A percentile compares a stretch with the other conserved stretches of the same genome.
Conservation (phyloP, 208 protist species). For the Leishmania mexicana region DNA sequence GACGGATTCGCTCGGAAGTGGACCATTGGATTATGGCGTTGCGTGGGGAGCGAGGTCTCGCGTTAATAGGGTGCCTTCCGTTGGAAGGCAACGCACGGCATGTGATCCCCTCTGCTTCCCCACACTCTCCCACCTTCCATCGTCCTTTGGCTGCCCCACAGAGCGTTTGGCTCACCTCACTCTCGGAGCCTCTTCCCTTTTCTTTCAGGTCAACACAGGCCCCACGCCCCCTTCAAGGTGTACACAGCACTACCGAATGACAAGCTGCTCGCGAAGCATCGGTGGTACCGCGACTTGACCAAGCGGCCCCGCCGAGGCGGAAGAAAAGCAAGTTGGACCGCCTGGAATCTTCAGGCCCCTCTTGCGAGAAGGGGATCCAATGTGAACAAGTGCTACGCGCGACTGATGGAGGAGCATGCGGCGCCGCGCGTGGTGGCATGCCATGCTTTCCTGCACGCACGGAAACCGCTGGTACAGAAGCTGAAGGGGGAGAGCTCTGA, state of each 20-base stretch:
- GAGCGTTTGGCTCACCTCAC: not conserved
- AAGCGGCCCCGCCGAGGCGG: not conserved
- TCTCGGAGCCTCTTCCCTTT: not conserved
- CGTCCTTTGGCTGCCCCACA: not conserved
- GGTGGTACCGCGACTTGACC: not conserved
- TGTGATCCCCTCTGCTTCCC: not conserved
- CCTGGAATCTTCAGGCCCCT: not conserved
- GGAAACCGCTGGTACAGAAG: not conserved
- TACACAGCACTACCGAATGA: not conserved
- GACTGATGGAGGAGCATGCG: not conserved
- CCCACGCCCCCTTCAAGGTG: not conserved
- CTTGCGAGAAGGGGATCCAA: not conserved
- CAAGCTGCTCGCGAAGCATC: not conserved
- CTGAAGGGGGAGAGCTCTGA: not conserved
- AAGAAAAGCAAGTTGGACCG: not conserved
- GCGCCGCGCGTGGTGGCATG: not conserved
- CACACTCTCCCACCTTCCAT: not conserved
- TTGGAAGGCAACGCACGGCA: not conserved
- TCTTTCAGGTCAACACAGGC: not conserved
- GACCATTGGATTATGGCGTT: not conserved
- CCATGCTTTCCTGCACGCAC: not conserved
- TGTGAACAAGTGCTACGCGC: not conserved
- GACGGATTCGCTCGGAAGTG: not conserved
- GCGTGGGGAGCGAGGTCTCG: not conserved
- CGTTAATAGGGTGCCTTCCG: too few relatives aligned